phyloP scores from a whole-genome alignment of 768 basidiomycete species.

The Trametes maxima region DNA sequence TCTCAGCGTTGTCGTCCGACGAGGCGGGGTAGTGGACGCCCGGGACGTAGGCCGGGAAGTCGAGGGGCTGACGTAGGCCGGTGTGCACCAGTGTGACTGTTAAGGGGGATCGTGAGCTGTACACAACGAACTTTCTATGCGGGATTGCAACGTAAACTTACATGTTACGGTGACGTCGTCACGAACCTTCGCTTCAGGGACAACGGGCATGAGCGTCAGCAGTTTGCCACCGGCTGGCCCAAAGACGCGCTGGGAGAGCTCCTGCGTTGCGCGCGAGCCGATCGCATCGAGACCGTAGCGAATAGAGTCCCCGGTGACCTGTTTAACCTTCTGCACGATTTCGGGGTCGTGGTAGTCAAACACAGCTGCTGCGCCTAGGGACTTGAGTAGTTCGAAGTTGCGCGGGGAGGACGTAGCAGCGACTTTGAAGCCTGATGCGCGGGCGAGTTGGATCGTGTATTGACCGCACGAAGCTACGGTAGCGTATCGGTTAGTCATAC shows the following conservation, averaged over 20 bases:
- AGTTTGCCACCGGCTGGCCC: conserved; percentile 11
- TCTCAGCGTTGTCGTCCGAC: conserved; percentile 11
- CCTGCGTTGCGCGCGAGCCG: conserved; percentile 11
- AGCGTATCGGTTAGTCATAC: conserved; percentile 19
- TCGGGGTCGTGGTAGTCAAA: conserved; percentile 32
- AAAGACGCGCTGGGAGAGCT: conserved; percentile 6
- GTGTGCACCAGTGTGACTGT: conserved; percentile 25
- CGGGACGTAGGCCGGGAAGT: background rate
- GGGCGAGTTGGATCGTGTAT: conserved; percentile 34
- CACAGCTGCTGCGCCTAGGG: conserved; percentile 40
- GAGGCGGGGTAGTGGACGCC: conserved; percentile 9
- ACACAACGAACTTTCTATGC: background rate
- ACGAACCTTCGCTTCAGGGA: background rate
- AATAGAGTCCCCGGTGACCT: conserved; percentile 17
- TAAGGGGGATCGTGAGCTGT: conserved; percentile 20
- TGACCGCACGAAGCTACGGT: conserved; percentile 37
- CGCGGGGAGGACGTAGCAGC: conserved; percentile 36
- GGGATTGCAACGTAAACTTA: background rate
- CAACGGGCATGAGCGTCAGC: background rate
- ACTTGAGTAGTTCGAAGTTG: conserved; percentile 39
- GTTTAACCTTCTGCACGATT: conserved; percentile 20
- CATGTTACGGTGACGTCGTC: conserved; percentile 15
- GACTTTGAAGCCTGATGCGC: conserved; percentile 34
- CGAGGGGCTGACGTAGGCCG: conserved; percentile 18
- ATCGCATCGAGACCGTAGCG: conserved; percentile 21